phyloP scores from a whole-genome alignment of 1,139 yeast species.

The Lodderomyces elongisporus region DNA sequence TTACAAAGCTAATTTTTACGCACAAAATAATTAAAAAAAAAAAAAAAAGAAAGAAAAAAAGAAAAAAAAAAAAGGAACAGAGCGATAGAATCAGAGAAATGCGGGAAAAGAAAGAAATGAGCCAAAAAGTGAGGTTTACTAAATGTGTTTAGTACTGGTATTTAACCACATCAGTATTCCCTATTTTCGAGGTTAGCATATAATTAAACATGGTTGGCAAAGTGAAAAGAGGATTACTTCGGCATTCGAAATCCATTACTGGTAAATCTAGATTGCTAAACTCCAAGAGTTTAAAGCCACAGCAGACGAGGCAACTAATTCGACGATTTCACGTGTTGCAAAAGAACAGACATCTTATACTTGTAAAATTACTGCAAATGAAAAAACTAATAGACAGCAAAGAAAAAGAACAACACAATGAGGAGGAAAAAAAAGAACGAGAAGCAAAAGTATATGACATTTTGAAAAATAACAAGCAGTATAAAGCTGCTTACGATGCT shows the following conservation, averaged over 20 bases:
- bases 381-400: neutral
- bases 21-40: no score
- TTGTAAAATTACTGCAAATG: constrained; percentile 18
- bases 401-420: neutral
- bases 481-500: constrained; percentile 5
- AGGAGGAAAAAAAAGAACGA: constrained; percentile 16
- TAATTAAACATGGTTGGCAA: no score
- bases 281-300: constrained; percentile 52
- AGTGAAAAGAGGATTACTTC: constrained; percentile 18
- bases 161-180: no score
- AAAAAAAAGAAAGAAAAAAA: no score
- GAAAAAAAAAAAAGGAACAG: no score
- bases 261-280: constrained; percentile 9
- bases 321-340: constrained; percentile 63
- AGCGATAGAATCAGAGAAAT: no score
- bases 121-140: no score
- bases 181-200: no score
- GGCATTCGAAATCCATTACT: constrained; percentile 29
- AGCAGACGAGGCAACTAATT: constrained; percentile 60
- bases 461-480: constrained; percentile 9
- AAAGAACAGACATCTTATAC: constrained; percentile 42
- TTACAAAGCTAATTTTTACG: no score
- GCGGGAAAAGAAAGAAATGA: no score
- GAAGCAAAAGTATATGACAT: no score
- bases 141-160: no score